These are phyloP conservation scores for Moringa oleifera DNA, from an alignment of 345 rosid species.

Conservation along the genomic window DNA sequence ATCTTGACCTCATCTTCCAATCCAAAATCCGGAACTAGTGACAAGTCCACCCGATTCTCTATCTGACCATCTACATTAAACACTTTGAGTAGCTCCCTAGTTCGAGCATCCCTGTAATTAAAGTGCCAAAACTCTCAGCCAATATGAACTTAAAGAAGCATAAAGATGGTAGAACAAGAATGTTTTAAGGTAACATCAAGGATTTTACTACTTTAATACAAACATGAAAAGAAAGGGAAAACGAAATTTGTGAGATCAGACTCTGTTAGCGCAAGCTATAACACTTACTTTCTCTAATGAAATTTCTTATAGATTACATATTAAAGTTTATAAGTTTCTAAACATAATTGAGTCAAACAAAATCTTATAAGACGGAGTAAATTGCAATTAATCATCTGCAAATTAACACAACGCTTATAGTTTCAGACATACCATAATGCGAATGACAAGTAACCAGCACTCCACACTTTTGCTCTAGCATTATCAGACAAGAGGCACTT, in stretches of 20 bases:
- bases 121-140: slow-evolving; percentile 5
- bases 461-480: slow-evolving; percentile 73
- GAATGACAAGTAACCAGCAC: slow-evolving; percentile 61
- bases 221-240: slow-evolving; percentile 5
- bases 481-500: slow-evolving; percentile 71
- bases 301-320: neutral
- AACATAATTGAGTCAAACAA: too few species aligned
- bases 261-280: neutral
- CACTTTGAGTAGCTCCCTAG: slow-evolving; percentile 76
- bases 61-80: slow-evolving; percentile 81
- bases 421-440: slow-evolving; percentile 62
- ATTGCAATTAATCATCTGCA: neutral
- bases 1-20: slow-evolving; percentile 60
- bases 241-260: neutral
- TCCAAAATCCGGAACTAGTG: slow-evolving; percentile 52
- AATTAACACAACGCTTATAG: slow-evolving; percentile 2
- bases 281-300: neutral
- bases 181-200: neutral
- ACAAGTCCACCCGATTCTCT: slow-evolving; percentile 62
- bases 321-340: too few species aligned
- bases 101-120: slow-evolving; percentile 78
- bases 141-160: slow-evolving; percentile 1
- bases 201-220: neutral
- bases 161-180: neutral
- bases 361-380: neutral